Conservation (phyloP, 176 grass and related monocot species). For the sorghum (Sorghum bicolor) region Sorghum_bicolor_NCBIv3 NC_012874.2:4832001-4832500, state of each 20-base stretch:
- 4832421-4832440: too few relatives aligned
- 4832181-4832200: background rate
- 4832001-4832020: too few relatives aligned
- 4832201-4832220: background rate
- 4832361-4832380: too few relatives aligned
- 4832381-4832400: too few relatives aligned
- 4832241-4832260: background rate
- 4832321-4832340: too few relatives aligned
- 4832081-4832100: background rate
- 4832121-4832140: background rate
- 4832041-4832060: background rate
- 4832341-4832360: too few relatives aligned
- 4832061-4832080: background rate
- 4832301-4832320: too few relatives aligned
- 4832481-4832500: too few relatives aligned
- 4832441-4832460: too few relatives aligned
- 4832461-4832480: too few relatives aligned
- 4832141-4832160: background rate
- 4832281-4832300: background rate
- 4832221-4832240: background rate
- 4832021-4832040: background rate
- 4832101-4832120: background rate
- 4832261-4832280: background rate
- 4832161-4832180: background rate
- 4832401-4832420: too few relatives aligned